Conservation (phyloP, 495 filamentous ascomycete species). For the Wilcoxina mikolae region DNA sequence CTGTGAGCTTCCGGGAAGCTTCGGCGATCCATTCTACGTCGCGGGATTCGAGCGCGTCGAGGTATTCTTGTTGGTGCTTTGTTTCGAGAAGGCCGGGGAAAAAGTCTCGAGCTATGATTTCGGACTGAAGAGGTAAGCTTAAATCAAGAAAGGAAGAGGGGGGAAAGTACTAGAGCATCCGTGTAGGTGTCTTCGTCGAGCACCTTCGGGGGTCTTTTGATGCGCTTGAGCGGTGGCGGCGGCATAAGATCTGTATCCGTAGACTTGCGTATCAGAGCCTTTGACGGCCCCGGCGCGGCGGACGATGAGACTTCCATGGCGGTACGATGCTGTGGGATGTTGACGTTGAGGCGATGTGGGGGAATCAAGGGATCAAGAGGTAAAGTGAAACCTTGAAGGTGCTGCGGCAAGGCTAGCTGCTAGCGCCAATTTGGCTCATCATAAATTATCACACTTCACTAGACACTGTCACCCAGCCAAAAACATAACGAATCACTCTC, state of each 20-base stretch:
- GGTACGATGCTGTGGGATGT: neutral
- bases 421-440: no score
- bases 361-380: neutral
- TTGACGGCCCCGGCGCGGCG: slow-evolving; percentile 16
- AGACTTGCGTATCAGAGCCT: slow-evolving; percentile 49
- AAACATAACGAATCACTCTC: no score
- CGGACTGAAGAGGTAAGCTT: slow-evolving; percentile 36
- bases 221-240: slow-evolving; percentile 73
- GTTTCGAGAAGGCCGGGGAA: slow-evolving; percentile 82
- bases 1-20: slow-evolving; percentile 53
- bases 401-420: no score
- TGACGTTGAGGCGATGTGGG: neutral
- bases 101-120: slow-evolving; percentile 94
- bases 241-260: slow-evolving; percentile 68
- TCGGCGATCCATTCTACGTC: slow-evolving; percentile 76
- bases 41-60: slow-evolving; percentile 74
- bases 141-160: neutral
- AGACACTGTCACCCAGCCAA: no score
- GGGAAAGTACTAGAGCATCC: slow-evolving; percentile 41
- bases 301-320: slow-evolving; percentile 3
- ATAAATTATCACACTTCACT: no score
- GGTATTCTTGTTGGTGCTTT: slow-evolving; percentile 76
- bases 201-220: slow-evolving; percentile 78
- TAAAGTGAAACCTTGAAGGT: no score
- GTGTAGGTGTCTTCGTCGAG: slow-evolving; percentile 93